Evolutionary conservation across 2,329 filamentous ascomycete genomes (phyloP).

Genomic region (Ophiostoma sp.): DNA sequence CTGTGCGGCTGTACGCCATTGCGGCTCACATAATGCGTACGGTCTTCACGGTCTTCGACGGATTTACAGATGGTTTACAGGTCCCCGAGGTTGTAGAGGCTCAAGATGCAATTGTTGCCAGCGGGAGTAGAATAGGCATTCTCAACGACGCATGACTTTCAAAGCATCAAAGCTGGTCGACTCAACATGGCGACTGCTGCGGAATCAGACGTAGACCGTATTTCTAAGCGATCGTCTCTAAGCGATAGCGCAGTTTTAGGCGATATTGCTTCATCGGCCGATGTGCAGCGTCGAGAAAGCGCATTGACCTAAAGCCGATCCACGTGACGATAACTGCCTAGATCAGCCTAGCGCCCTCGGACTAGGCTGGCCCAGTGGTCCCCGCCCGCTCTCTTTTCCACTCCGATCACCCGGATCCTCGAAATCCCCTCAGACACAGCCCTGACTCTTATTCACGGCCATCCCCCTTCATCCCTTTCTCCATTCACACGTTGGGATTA

Average conservation of each 20-base stretch:
- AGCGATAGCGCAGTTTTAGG: not conserved
- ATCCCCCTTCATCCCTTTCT: not conserved
- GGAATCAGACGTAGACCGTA: too few relatives aligned
- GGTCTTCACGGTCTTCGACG: too few relatives aligned
- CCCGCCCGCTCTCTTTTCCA: not conserved
- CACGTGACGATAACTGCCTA: not conserved
- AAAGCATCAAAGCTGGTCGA: too few relatives aligned
- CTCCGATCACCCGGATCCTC: constrained; percentile 6
- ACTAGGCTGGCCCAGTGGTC: not conserved
- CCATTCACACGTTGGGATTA: not conserved
- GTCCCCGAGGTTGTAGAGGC: too few relatives aligned
- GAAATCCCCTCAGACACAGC: constrained; percentile 7
- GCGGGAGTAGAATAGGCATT: constrained; percentile 6
- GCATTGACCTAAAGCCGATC: constrained; percentile 1
- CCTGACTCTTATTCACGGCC: not conserved
- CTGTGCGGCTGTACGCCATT: not conserved
- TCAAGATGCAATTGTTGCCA: not conserved
- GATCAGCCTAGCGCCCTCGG: not conserved
- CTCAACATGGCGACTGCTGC: too few relatives aligned
- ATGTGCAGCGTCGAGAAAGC: not conserved
- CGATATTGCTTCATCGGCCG: constrained; percentile 9
- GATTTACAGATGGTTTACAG: too few relatives aligned
- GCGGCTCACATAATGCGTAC: not conserved
- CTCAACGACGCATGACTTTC: constrained; percentile 5
- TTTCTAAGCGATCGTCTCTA: too few relatives aligned